These are phyloP conservation scores for Cyberlindnera maritima DNA, from an alignment of 805 yeast species.

Conservation along the genomic window DNA sequence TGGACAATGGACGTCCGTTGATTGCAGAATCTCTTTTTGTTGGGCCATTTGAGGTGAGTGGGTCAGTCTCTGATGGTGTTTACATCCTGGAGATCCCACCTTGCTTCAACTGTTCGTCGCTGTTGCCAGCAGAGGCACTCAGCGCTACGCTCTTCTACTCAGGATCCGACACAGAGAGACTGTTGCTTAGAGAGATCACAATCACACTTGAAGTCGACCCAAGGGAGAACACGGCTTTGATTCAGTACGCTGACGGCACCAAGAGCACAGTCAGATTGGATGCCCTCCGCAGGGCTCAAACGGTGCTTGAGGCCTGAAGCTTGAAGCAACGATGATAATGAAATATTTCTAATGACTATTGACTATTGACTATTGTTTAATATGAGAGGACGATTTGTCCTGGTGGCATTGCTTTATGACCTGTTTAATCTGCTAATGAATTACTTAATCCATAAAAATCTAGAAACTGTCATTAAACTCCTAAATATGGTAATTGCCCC, in stretches of 20 bases:
- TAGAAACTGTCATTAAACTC: too few relatives aligned
- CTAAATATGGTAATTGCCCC: neutral
- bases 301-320: neutral
- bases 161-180: neutral
- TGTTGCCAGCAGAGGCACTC: constrained; percentile 4
- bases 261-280: constrained; percentile 8
- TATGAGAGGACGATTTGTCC: too few relatives aligned
- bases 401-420: too few relatives aligned
- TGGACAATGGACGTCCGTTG: neutral
- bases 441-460: too few relatives aligned
- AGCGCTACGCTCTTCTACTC: neutral
- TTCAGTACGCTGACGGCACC: constrained; percentile 6
- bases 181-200: constrained; percentile 6
- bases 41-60: constrained; percentile 8
- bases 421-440: too few relatives aligned
- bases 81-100: constrained; percentile 9
- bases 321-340: too few relatives aligned
- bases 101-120: constrained; percentile 5
- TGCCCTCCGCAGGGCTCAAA: constrained; percentile 2
- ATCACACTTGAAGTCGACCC: neutral
- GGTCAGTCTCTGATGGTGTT: neutral
- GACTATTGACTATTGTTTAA: too few relatives aligned
- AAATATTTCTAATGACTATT: too few relatives aligned
- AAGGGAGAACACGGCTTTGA: constrained; percentile 2
- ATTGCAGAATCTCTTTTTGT: neutral